Conservation (phyloP, 2,329 filamentous ascomycete genomes). For the Geosmithia morbida region DNA sequence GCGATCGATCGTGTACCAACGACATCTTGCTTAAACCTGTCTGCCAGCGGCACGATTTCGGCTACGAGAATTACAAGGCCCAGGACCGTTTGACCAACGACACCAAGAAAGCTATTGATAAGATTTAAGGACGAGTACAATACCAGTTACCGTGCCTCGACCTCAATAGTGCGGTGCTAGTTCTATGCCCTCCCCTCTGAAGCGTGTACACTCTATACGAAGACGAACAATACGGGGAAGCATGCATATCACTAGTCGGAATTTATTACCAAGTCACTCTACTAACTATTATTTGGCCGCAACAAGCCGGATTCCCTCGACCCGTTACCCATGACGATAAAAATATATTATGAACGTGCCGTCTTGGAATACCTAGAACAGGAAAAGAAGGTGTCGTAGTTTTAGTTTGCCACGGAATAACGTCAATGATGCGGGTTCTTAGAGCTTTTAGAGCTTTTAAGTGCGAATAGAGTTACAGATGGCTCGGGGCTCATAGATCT, state of each 20-base stretch:
- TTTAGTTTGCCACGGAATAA: no score
- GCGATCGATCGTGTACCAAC: neutral
- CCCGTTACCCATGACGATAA: neutral
- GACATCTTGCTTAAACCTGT: neutral
- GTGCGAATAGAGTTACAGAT: no score
- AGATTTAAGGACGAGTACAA: conserved; percentile 22
- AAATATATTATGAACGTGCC: neutral
- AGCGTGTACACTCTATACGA: conserved; percentile 16
- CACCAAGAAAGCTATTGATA: conserved; percentile 8
- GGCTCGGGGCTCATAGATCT: no score
- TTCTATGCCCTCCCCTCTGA: neutral
- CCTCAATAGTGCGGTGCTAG: neutral
- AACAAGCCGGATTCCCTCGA: neutral
- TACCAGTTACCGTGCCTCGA: neutral
- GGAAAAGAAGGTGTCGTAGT: conserved; percentile 1
- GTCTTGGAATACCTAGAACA: neutral
- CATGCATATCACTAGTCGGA: conserved; percentile 14
- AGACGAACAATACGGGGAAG: conserved; percentile 2
- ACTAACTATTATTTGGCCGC: conserved; percentile 11
- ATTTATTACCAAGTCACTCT: conserved; percentile 17
- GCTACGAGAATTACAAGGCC: conserved; percentile 15
- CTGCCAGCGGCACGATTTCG: conserved; percentile 12
- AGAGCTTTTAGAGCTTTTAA: no score
- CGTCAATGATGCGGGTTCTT: no score
- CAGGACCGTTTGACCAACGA: conserved; percentile 11